phyloP scores from a whole-genome alignment of 768 basidiomycete species.

The Chiua virens region DNA sequence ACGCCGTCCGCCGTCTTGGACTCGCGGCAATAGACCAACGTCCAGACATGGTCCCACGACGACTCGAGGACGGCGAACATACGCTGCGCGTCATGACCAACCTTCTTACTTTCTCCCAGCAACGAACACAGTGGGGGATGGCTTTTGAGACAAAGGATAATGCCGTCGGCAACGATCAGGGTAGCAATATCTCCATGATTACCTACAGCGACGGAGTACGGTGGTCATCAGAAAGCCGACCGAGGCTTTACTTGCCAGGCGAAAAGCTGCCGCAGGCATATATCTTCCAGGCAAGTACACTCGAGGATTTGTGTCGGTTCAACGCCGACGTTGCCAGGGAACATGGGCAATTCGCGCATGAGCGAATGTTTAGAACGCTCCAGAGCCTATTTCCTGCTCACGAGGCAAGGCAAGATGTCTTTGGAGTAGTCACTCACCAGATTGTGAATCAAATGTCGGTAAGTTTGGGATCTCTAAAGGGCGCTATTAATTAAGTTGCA shows the following conservation, averaged over 20 bases:
- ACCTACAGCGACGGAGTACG: conserved; percentile 53
- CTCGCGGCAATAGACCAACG: conserved; percentile 60
- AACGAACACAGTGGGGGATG: conserved; percentile 37
- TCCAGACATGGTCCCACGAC: conserved; percentile 41
- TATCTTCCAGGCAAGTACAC: conserved; percentile 43
- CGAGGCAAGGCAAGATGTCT: conserved; percentile 23
- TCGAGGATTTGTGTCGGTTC: conserved; percentile 50
- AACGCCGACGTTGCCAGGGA: conserved; percentile 62
- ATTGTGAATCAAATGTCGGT: conserved; percentile 52
- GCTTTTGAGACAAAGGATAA: conserved; percentile 44
- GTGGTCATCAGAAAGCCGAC: conserved; percentile 57
- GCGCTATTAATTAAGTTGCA: neutral
- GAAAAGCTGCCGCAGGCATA: conserved; percentile 64
- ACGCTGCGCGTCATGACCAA: conserved; percentile 80
- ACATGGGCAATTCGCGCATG: conserved; percentile 67
- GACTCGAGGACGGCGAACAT: conserved; percentile 51
- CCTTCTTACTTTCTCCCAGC: conserved; percentile 60
- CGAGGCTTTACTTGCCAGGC: conserved; percentile 47
- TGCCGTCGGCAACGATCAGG: conserved; percentile 13
- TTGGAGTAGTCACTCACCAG: conserved; percentile 29
- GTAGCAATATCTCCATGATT: conserved; percentile 17
- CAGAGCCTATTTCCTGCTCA: conserved; percentile 44
- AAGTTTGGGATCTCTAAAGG: neutral
- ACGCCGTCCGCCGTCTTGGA: conserved; percentile 67
- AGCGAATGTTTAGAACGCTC: conserved; percentile 62